Evolutionary conservation across 352 stramenopile genomes (phyloP).

Genomic region (Phytophthora meadii): DNA sequence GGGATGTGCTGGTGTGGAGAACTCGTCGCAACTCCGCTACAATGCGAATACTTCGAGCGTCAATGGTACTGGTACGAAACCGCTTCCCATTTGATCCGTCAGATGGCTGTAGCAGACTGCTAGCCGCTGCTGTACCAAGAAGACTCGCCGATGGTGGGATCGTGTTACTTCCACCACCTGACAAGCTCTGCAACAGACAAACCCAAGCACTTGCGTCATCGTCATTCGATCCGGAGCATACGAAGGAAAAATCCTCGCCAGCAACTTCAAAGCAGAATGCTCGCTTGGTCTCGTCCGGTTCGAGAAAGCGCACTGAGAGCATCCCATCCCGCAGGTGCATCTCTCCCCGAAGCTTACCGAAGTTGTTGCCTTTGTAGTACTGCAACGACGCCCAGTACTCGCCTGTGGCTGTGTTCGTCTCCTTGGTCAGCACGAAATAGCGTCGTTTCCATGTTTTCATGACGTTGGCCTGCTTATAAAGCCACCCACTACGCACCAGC

Average conservation of each 20-base stretch:
- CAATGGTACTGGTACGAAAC: constrained; percentile 49
- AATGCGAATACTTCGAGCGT: constrained; percentile 81
- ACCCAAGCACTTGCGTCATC: constrained; percentile 90
- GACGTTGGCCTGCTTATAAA: constrained; percentile 70
- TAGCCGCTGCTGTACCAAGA: constrained; percentile 44
- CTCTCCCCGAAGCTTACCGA: constrained; percentile 79
- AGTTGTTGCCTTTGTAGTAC: constrained; percentile 90
- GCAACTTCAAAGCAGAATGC: constrained; percentile 88
- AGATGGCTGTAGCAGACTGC: constrained; percentile 44
- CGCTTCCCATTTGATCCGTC: constrained; percentile 32
- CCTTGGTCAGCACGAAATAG: constrained; percentile 88
- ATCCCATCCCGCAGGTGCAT: constrained; percentile 77
- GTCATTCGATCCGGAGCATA: constrained; percentile 83
- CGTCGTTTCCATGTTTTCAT: constrained; percentile 89
- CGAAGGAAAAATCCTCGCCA: constrained; percentile 71
- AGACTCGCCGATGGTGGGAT: constrained; percentile 42
- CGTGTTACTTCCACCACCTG: constrained; percentile 45
- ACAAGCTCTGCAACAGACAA: constrained; percentile 78
- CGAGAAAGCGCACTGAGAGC: constrained; percentile 77
- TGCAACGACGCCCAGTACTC: constrained; percentile 80
- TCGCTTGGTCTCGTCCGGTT: constrained; percentile 80
- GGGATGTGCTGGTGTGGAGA: constrained; percentile 81
- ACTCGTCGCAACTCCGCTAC: constrained; percentile 79
- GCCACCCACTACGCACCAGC: constrained; percentile 57
- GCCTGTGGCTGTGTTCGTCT: constrained; percentile 68